Evolutionary conservation across 2,329 filamentous ascomycete genomes (phyloP).

Genomic region (Cryphonectria radicalis): DNA sequence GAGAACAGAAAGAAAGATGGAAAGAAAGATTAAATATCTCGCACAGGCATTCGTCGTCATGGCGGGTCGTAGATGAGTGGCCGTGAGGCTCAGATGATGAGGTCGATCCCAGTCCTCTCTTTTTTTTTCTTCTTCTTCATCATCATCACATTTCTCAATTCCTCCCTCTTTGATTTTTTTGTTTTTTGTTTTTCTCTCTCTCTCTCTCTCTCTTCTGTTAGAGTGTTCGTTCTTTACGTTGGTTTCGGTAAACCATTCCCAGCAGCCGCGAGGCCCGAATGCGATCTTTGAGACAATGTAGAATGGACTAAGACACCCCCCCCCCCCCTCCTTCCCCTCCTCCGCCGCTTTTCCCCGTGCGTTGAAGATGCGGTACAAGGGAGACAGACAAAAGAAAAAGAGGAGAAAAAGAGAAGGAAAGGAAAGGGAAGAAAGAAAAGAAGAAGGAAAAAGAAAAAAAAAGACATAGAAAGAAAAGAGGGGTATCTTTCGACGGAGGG

Average conservation of each 20-base stretch:
- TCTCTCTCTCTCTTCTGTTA: no score
- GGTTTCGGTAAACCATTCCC: constrained; percentile 25
- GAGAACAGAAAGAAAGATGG: background rate
- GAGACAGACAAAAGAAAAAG: background rate
- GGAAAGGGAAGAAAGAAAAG: constrained; percentile 4
- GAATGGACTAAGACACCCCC: background rate
- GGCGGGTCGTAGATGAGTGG: constrained; percentile 29
- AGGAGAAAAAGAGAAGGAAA: background rate
- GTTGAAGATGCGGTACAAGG: background rate
- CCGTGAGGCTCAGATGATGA: constrained; percentile 36
- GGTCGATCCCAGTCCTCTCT: background rate
- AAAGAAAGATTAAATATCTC: constrained; percentile 16
- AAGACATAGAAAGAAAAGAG: background rate
- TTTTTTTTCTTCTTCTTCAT: background rate
- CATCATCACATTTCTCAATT: no score
- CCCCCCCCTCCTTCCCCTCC: background rate
- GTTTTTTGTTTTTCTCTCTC: background rate
- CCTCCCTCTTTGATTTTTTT: background rate
- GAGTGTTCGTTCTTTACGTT: background rate
- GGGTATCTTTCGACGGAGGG: background rate
- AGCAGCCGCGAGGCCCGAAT: constrained; percentile 39
- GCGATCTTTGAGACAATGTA: constrained; percentile 33
- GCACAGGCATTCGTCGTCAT: constrained; percentile 27
- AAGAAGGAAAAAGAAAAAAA: constrained; percentile 21
- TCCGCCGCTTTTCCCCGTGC: background rate